A percentile compares a stretch with the other conserved stretches of the same genome.
phyloP scores from a whole-genome alignment of 352 stramenopile genomes.

The Phytophthora foliorum region DNA sequence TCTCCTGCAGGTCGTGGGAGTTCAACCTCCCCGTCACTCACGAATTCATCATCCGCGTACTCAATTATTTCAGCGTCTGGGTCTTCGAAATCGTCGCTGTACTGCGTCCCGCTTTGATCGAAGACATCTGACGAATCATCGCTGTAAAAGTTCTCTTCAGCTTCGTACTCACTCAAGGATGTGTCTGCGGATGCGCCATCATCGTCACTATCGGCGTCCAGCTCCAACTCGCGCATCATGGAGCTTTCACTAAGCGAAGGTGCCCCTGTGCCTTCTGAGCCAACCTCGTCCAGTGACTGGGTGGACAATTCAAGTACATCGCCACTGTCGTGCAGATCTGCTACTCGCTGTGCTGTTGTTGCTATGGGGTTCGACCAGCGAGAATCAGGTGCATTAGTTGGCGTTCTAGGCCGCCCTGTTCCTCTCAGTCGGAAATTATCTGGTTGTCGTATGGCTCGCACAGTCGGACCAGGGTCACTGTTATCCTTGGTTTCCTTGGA shows the following conservation, averaged over 20 bases:
- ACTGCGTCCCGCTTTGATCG: slow-evolving; percentile 72
- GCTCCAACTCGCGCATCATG: slow-evolving; percentile 65
- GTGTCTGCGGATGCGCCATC: slow-evolving; percentile 48
- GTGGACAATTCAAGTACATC: slow-evolving; percentile 37
- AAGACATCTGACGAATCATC: slow-evolving; percentile 79
- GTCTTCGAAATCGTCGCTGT: slow-evolving; percentile 89
- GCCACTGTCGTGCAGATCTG: slow-evolving; percentile 25
- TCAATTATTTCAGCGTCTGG: slow-evolving; percentile 82
- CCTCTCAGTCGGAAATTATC: slow-evolving; percentile 12
- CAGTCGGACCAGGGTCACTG: slow-evolving; percentile 3
- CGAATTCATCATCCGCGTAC: slow-evolving; percentile 78
- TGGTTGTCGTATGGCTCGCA: slow-evolving; percentile 15
- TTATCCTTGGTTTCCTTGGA: slow-evolving; percentile 40
- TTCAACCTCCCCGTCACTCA: slow-evolving; percentile 45
- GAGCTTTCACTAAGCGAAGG: slow-evolving; percentile 62
- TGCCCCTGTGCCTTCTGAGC: slow-evolving; percentile 28
- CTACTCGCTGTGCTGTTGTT: slow-evolving; percentile 1
- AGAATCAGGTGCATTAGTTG: slow-evolving; percentile 2
- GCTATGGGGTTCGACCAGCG: slow-evolving; percentile 14
- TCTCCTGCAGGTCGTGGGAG: slow-evolving; percentile 13
- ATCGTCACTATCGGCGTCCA: slow-evolving; percentile 64
- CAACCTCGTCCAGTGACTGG: slow-evolving; percentile 42
- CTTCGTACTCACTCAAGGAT: slow-evolving; percentile 79
- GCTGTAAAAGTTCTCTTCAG: slow-evolving; percentile 89
- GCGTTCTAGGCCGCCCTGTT: slow-evolving; percentile 2